These are phyloP conservation scores for Ophiostoma quercus DNA, from an alignment of 2,329 filamentous ascomycete species.

Conservation along the genomic window DNA sequence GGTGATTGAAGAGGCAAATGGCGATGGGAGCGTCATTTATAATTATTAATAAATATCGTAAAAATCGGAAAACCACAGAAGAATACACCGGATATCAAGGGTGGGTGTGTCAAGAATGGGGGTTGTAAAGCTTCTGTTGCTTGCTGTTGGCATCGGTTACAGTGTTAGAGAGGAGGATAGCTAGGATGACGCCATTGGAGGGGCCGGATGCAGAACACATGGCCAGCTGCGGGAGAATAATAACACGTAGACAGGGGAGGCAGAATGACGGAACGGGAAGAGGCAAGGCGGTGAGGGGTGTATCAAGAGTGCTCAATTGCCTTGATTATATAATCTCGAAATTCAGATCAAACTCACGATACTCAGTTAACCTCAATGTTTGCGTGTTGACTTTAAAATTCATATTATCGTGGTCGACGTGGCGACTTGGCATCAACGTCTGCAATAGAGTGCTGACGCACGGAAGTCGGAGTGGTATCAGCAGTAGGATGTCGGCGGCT, in stretches of 20 bases:
- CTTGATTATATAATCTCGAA: not conserved
- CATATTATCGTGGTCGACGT: not conserved
- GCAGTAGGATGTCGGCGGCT: not conserved
- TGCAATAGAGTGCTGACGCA: not conserved
- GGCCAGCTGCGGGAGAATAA: not conserved
- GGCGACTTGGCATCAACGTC: too few species aligned
- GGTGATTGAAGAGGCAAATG: not conserved
- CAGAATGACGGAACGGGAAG: not conserved
- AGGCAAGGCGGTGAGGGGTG: not conserved
- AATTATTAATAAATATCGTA: too few species aligned
- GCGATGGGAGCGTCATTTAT: not conserved
- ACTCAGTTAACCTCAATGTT: not conserved
- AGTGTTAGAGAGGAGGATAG: not conserved
- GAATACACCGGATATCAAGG: not conserved
- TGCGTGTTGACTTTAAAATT: not conserved
- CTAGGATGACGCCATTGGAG: conserved; percentile 6
- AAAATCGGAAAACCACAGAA: not conserved
- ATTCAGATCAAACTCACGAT: not conserved
- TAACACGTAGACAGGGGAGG: not conserved
- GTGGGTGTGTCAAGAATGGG: not conserved
- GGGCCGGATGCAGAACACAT: not conserved
- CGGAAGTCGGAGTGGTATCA: not conserved
- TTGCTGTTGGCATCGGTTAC: too few species aligned
- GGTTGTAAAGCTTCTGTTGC: not conserved
- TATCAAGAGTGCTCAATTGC: not conserved